Evolutionary conservation across 306 rosid genomes (phyloP), one percentile per base, ranked within the genome.

Genomic region (Canavalia ensiformis): DNA sequence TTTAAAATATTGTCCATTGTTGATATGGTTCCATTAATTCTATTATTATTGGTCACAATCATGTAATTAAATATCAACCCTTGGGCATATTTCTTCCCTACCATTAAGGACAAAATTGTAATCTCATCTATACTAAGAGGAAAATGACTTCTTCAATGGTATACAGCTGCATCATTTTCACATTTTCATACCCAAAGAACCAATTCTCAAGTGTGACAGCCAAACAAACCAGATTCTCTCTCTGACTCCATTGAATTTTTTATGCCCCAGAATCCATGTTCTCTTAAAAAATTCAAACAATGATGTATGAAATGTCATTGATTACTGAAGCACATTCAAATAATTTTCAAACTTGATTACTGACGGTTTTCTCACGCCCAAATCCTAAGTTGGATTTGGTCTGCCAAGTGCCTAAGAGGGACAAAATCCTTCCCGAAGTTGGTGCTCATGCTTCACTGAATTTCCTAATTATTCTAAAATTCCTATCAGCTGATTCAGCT

Each of bases 301-400:
- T 57, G 79, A 86, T 63, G 72, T 35, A 52, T 35, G 30, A 82
- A 55, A 74, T 75, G 83, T 79, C 67, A 76, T 64, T 74, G 72
- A 78, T 88, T 74, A 56, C 34, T 45, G 69, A 35, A 72, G 47
- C 84, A 84, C 34, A 51, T 70, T 37, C 18, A 71, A 81, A 85
- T 83, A 29, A 75, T 85, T 72, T 86, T 86, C 86, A 89, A 84
- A 66, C 86, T 18, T 72, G 74, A 73, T 78, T 71, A 77, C 86
- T 88, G 90, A 86, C 89, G 58, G 7, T 84, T 83, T 56, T 81
- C 35, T 83, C 92, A 94, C 95, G 94, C 97, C 82, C 83, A 89
- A 91, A 95, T 90, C 98, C 90, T 83, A 81, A 51, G 64, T 83
- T 86, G 57, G 97, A 92, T 92, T 89, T 91, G 82, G 91, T 94